Conservation (phyloP, 1,284 basidiomycete genomes). For the Anthracocystis walkeri region DNA sequence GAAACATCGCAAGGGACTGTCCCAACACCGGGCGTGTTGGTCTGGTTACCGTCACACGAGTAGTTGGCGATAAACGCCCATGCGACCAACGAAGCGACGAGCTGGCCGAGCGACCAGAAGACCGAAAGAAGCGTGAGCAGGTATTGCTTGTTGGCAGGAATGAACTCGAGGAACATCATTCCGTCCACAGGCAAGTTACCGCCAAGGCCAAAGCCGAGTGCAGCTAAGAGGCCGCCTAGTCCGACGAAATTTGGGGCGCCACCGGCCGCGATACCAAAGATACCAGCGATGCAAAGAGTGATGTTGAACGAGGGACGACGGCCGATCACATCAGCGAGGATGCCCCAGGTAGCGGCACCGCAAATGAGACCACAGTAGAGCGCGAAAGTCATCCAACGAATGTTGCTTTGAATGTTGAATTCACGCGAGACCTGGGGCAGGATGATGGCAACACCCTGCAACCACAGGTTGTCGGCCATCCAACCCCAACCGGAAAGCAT, state of each 20-base stretch:
- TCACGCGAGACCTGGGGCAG: constrained; percentile 63
- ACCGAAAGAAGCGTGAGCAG: constrained; percentile 66
- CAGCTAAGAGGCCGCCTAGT: constrained; percentile 63
- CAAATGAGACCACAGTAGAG: constrained; percentile 65
- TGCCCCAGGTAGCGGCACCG: constrained; percentile 67
- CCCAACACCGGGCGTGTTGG: constrained; percentile 36
- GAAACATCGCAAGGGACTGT: constrained; percentile 48
- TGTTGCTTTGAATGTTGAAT: constrained; percentile 50
- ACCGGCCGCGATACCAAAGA: constrained; percentile 66
- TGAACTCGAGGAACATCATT: constrained; percentile 68
- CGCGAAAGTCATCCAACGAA: constrained; percentile 63
- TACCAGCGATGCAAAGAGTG: constrained; percentile 65
- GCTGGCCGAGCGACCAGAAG: constrained; percentile 68
- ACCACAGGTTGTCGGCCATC: constrained; percentile 66
- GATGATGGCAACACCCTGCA: constrained; percentile 67
- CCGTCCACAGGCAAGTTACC: constrained; percentile 69
- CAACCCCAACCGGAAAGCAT: constrained; percentile 61
- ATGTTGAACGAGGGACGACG: constrained; percentile 67
- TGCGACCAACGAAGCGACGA: constrained; percentile 63
- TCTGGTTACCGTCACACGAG: constrained; percentile 53
- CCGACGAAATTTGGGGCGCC: constrained; percentile 63
- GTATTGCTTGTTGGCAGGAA: constrained; percentile 64
- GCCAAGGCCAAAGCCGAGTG: constrained; percentile 66
- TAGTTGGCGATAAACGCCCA: constrained; percentile 68
- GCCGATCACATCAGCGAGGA: constrained; percentile 66